phyloP scores from a whole-genome alignment of 768 basidiomycete genomes.

The Auricularia sp. region DNA sequence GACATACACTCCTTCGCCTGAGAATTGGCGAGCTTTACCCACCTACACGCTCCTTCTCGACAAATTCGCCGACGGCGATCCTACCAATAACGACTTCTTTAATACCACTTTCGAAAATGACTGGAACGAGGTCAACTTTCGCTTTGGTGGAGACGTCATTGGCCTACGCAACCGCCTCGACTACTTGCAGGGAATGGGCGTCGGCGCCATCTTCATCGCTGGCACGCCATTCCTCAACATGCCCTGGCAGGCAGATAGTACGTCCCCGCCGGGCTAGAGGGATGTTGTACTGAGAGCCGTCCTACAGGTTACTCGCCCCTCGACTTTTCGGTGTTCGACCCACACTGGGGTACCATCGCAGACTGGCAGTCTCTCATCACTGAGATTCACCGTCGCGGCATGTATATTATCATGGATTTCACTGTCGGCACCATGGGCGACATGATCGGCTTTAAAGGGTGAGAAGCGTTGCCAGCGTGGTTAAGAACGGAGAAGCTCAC shows the following conservation, averaged over 20 bases:
- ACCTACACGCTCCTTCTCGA: constrained; percentile 78
- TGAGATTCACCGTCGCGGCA: constrained; percentile 64
- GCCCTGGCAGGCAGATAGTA: constrained; percentile 95
- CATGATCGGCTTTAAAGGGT: constrained; percentile 80
- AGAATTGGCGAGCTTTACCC: constrained; percentile 77
- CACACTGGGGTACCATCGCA: constrained; percentile 78
- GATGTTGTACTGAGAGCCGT: constrained; percentile 5
- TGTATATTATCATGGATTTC: constrained; percentile 92
- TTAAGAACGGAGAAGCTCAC: constrained; percentile 8
- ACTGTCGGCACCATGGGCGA: constrained; percentile 90
- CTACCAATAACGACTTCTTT: constrained; percentile 86
- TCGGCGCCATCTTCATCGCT: constrained; percentile 77
- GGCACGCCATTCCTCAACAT: constrained; percentile 91
- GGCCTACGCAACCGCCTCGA: constrained; percentile 69
- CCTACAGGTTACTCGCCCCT: constrained; percentile 79
- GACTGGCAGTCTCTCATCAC: constrained; percentile 75
- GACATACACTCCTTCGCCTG: constrained; percentile 68
- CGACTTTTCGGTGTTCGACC: constrained; percentile 83
- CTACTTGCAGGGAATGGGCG: constrained; percentile 85
- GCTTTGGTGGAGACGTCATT: constrained; percentile 81
- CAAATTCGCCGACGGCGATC: constrained; percentile 92
- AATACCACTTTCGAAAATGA: constrained; percentile 71
- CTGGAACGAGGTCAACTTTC: constrained; percentile 79
- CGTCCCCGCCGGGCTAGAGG: constrained; percentile 23
- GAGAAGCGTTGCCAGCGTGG: constrained; percentile 15